phyloP scores from a whole-genome alignment of 2,329 filamentous ascomycete species.

The Aspergillus ochraceoroseus region DNA sequence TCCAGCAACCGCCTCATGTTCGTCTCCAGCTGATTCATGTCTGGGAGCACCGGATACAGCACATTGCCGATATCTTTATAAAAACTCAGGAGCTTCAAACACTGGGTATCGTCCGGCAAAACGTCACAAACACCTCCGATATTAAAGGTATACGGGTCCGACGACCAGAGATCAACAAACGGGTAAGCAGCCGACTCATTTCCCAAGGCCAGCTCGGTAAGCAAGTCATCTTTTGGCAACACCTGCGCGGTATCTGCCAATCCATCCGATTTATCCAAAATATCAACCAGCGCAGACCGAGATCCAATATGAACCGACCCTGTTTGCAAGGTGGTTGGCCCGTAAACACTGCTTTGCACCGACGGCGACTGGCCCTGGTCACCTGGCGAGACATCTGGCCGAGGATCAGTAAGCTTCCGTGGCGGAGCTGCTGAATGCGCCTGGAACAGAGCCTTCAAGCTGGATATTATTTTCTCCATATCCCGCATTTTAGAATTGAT shows the following conservation, averaged over 20 bases:
- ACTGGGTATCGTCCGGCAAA: conserved; percentile 53
- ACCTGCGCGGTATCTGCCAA: conserved; percentile 44
- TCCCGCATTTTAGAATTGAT: conserved; percentile 34
- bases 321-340: conserved; percentile 38
- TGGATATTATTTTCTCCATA: conserved; percentile 35
- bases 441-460: conserved; percentile 31
- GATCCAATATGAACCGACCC: conserved; percentile 56
- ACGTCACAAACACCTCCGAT: conserved; percentile 54
- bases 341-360: conserved; percentile 28
- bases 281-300: conserved; percentile 54
- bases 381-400: conserved; percentile 3
- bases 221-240: conserved; percentile 54
- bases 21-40: conserved; percentile 49
- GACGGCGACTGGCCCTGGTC: conserved; percentile 18
- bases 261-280: conserved; percentile 46
- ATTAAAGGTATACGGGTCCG: conserved; percentile 52
- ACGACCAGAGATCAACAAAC: conserved; percentile 60
- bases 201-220: conserved; percentile 56
- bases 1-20: conserved; percentile 51
- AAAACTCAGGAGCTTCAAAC: conserved; percentile 48
- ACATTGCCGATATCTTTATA: conserved; percentile 55
- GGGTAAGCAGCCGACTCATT: conserved; percentile 58
- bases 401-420: conserved; percentile 18
- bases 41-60: conserved; percentile 54
- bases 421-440: conserved; percentile 19